These are phyloP conservation scores for Noccaea bulbosa DNA, from an alignment of 345 rosid genomes.

Conservation along the genomic window DNA sequence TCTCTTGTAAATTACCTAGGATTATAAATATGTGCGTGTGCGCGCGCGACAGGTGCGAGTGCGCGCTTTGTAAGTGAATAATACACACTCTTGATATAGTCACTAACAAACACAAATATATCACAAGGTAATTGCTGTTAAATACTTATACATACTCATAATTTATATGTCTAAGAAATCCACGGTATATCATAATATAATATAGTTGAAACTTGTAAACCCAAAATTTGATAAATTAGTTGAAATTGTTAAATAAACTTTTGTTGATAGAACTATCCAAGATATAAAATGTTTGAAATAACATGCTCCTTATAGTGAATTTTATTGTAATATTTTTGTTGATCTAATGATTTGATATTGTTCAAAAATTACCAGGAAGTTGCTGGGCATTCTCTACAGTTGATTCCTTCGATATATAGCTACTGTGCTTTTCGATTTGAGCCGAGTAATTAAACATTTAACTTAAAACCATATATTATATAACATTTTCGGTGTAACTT, in stretches of 20 bases:
- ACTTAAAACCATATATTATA: not conserved
- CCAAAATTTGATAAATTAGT: not conserved
- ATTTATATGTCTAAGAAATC: too few relatives aligned
- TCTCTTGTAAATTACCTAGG: too few relatives aligned
- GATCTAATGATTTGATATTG: not conserved
- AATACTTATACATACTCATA: too few relatives aligned
- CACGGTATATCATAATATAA: not conserved
- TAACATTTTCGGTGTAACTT: conserved; percentile 26
- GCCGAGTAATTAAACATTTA: not conserved
- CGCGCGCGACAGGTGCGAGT: too few relatives aligned
- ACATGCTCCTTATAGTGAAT: not conserved
- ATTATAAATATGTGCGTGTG: too few relatives aligned
- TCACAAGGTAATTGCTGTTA: too few relatives aligned
- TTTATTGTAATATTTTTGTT: not conserved
- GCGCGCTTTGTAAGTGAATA: too few relatives aligned
- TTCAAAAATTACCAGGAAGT: conserved; percentile 49
- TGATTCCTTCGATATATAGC: too few relatives aligned
- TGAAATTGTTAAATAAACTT: not conserved
- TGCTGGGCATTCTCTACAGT: too few relatives aligned
- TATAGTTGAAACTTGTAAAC: not conserved
- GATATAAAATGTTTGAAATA: not conserved
- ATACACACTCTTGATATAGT: too few relatives aligned
- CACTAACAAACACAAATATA: not conserved
- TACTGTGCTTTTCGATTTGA: not conserved
- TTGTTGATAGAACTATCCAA: not conserved